phyloP scores from a whole-genome alignment of 176 grass and related monocot species.

The Avena atlantica region DNA sequence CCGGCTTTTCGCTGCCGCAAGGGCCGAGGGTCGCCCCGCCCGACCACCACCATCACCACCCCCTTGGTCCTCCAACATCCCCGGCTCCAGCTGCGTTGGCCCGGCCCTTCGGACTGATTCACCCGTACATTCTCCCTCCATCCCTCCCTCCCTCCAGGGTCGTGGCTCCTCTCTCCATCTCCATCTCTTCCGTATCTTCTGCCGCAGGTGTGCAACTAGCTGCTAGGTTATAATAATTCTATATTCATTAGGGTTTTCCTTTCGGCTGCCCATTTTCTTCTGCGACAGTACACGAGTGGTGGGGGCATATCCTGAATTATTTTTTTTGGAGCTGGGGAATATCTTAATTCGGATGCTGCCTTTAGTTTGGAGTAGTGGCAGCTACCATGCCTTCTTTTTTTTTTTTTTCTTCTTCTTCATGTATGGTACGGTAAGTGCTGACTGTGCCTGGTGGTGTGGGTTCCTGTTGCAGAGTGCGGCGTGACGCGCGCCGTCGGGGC shows the following conservation, averaged over 20 bases:
- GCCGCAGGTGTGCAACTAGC: slow-evolving; percentile 14
- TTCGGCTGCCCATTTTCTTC: slow-evolving; percentile 26
- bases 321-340: neutral
- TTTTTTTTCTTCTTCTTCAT: too few species aligned
- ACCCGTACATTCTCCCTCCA: neutral
- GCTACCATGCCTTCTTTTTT: neutral
- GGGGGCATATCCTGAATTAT: neutral
- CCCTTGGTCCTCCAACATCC: neutral
- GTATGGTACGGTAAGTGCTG: neutral
- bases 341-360: neutral
- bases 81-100: neutral
- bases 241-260: neutral
- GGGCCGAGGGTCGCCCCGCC: slow-evolving; percentile 41
- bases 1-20: slow-evolving; percentile 41
- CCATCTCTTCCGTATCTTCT: neutral
- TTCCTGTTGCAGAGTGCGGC: slow-evolving; percentile 6
- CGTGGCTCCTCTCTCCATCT: neutral
- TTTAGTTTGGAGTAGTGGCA: slow-evolving; percentile 9
- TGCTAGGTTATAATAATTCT: neutral
- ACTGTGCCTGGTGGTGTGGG: neutral
- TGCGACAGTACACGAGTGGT: neutral
- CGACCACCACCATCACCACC: neutral
- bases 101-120: slow-evolving; percentile 16
- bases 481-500: slow-evolving; percentile 37
- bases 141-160: neutral